Percentiles rank a stretch among this genome's conserved stretches.
Conservation (phyloP, 495 filamentous ascomycete species). For the Usnea hakonensis region DNA sequence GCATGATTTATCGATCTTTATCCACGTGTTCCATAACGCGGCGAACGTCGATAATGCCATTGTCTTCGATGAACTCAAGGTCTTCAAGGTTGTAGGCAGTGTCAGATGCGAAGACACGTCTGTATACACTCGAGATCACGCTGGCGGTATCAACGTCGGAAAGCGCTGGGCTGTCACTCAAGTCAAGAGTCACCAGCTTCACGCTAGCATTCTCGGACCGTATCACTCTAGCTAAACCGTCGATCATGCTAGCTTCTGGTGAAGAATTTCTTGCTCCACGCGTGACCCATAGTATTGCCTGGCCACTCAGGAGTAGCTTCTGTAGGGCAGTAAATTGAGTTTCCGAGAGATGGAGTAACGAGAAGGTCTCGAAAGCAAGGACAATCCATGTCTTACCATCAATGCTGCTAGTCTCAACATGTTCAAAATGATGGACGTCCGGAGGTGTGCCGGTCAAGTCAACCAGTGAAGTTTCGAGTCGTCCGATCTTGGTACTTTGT, state of each 20-base stretch:
- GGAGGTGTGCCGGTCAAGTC: too few species aligned
- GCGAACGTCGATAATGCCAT: conserved; percentile 21
- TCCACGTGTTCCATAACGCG: conserved; percentile 21
- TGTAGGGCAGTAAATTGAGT: too few species aligned
- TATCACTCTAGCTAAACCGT: neutral
- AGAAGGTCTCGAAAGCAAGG: too few species aligned
- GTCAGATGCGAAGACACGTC: neutral
- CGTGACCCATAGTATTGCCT: neutral
- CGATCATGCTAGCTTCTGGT: neutral
- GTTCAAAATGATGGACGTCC: too few species aligned
- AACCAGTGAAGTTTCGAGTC: too few species aligned
- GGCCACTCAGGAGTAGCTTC: too few species aligned
- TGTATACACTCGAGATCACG: neutral
- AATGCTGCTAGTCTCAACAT: too few species aligned
- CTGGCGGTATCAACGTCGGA: neutral
- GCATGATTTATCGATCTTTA: conserved; percentile 11
- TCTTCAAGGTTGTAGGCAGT: neutral
- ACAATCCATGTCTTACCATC: too few species aligned
- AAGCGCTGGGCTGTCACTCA: neutral
- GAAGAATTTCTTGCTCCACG: neutral
- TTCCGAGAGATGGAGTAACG: too few species aligned
- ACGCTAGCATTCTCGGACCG: neutral
- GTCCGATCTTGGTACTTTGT: too few species aligned
- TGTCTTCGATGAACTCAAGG: neutral
- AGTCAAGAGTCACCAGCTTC: neutral